Conservation (phyloP, 805 yeast genomes). For the Myxozyma lipomycoides region DNA sequence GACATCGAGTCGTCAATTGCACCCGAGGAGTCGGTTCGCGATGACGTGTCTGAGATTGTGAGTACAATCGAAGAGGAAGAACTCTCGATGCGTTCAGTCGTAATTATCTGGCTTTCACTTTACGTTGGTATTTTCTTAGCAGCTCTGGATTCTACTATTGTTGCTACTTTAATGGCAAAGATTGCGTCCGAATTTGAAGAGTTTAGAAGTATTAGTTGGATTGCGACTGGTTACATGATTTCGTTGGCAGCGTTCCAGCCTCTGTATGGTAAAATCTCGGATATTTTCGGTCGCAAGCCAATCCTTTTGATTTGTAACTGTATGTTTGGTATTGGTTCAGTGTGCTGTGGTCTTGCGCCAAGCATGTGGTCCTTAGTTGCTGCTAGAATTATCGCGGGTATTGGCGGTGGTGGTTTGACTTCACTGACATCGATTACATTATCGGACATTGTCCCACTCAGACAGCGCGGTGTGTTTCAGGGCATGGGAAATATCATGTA, state of each 20-base stretch:
- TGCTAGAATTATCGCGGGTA: slow-evolving; percentile 68
- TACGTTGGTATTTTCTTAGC: slow-evolving; percentile 47
- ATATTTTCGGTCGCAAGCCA: slow-evolving; percentile 46
- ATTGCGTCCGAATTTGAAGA: slow-evolving; percentile 59
- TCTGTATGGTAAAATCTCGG: slow-evolving; percentile 61
- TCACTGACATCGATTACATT: slow-evolving; percentile 70
- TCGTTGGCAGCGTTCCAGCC: slow-evolving; percentile 77
- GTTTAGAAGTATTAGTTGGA: slow-evolving; percentile 57
- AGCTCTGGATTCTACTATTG: slow-evolving; percentile 52
- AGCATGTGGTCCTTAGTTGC: slow-evolving; percentile 23
- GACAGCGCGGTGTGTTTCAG: slow-evolving; percentile 73
- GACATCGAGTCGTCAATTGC: slow-evolving; percentile 7
- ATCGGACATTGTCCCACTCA: slow-evolving; percentile 68
- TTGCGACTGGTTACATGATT: slow-evolving; percentile 66
- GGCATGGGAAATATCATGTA: slow-evolving; percentile 75
- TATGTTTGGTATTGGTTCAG: slow-evolving; percentile 50
- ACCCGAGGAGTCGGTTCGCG: not conserved
- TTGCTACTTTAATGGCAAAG: slow-evolving; percentile 49
- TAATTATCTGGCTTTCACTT: slow-evolving; percentile 22
- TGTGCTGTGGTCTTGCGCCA: slow-evolving; percentile 45
- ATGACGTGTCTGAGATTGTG: slow-evolving; percentile 1
- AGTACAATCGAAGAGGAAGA: slow-evolving; percentile 14
- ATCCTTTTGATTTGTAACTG: slow-evolving; percentile 44
- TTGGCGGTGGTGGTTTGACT: slow-evolving; percentile 88
- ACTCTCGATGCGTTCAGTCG: slow-evolving; percentile 11